Evolutionary conservation across 345 rosid genomes (phyloP).

Genomic region (Camelina neglecta): DNA sequence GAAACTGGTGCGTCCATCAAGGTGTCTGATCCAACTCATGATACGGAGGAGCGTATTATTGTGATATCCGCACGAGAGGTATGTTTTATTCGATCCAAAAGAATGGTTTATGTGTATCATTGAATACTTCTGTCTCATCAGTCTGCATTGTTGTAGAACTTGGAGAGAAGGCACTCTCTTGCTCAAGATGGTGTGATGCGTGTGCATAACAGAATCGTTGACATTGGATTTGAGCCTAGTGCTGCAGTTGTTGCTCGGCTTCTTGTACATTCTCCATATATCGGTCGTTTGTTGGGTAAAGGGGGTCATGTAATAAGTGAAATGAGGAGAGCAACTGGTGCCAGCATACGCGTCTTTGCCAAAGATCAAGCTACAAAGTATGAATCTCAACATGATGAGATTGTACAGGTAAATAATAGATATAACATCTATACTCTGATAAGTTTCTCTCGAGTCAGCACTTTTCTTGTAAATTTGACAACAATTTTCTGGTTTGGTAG

Average conservation of each 20-base stretch:
- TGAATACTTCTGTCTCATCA: background rate
- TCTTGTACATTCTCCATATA: slow-evolving; percentile 66
- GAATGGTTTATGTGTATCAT: background rate
- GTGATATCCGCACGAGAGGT: slow-evolving; percentile 84
- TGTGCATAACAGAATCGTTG: slow-evolving; percentile 69
- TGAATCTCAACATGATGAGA: slow-evolving; percentile 65
- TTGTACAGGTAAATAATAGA: slow-evolving; percentile 63
- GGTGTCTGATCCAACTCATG: slow-evolving; percentile 61
- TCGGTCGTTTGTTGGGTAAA: slow-evolving; percentile 73
- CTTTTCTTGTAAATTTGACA: background rate
- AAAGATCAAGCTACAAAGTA: slow-evolving; percentile 64
- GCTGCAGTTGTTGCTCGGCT: slow-evolving; percentile 72
- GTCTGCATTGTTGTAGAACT: slow-evolving; percentile 52
- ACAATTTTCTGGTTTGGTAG: slow-evolving; percentile 46
- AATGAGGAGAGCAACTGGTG: slow-evolving; percentile 79
- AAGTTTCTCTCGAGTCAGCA: background rate
- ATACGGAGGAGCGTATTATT: slow-evolving; percentile 69
- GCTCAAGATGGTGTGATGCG: slow-evolving; percentile 81
- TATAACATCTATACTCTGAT: background rate
- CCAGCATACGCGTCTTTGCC: slow-evolving; percentile 64
- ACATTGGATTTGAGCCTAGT: slow-evolving; percentile 77
- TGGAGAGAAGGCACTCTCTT: slow-evolving; percentile 69
- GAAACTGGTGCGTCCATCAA: slow-evolving; percentile 81
- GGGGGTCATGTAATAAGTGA: slow-evolving; percentile 71
- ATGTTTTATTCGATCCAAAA: slow-evolving; percentile 38